Base-by-base conservation (phyloP, 2,329 filamentous ascomycete genomes). In the Zelopaecilomyces penicillatus region DNA sequence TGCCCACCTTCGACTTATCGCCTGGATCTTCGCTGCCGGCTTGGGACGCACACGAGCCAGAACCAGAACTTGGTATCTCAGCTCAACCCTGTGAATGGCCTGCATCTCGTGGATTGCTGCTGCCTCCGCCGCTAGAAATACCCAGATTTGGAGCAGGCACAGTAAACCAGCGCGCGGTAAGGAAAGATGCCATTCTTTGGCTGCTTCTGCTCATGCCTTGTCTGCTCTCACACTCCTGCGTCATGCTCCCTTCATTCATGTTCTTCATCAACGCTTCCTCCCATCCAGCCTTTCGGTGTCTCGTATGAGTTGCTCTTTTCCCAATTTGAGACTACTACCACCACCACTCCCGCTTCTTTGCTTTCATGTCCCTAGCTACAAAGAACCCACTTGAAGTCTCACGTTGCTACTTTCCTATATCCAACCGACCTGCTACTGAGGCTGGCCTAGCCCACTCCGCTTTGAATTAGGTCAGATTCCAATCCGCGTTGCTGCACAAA, bases 381-480 rank as follows among this genome's bases (percentile, higher is more conserved):
- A 49, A 32, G 39, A 39, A 37, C 35, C 42, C 44, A 43, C 29
- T 38, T 42, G 44, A 31, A 50, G 41, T 33, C 45, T 53, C 46
- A 39, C 43, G 54, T 42, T 58, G 53, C 53, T 56, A 52, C 56
- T 60, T 59, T 55, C 56, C 54, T 45, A 39, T 30, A 30, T 48
- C 41, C 47, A 50, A n/a, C 34, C 39, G 34, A 31, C 27, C 37
- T 42, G 26, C 33, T 28, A 37, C 44, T 47, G 46, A 39, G 30
- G 26, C 33, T 32, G 31, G n/a, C 32, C 37, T 33, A 43, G 30
- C 46, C 39, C 32, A 30, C 11, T 33, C 12, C 36, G 43, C 31
- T 43, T 37, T 45, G 5, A 30, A 40, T 40, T 34, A 42, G 46
- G 46, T 43, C 30, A 48, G 46, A 42, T 29, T 28, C 34, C 43